phyloP scores from a whole-genome alignment of 345 rosid species.

The Pseudoturritis turrita region DNA sequence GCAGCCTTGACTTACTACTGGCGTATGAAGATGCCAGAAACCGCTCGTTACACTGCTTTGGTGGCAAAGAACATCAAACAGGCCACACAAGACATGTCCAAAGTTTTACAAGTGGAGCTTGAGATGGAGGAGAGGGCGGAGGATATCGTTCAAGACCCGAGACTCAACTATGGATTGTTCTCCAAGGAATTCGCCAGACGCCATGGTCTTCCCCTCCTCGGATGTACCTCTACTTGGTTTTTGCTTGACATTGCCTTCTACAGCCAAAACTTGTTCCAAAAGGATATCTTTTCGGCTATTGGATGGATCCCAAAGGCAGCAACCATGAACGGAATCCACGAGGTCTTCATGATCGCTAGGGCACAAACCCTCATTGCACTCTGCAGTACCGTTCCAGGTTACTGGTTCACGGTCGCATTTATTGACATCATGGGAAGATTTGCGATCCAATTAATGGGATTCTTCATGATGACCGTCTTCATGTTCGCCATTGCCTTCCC shows the following conservation, averaged over 20 bases:
- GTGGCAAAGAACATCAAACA: conserved; percentile 56
- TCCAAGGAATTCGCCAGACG: conserved; percentile 35
- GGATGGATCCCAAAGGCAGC: conserved; percentile 64
- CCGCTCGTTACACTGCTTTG: conserved; percentile 72
- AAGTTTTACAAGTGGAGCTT: conserved; percentile 51
- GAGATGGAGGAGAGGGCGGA: conserved; percentile 40
- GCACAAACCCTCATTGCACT: conserved; percentile 68
- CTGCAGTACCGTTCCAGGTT: conserved; percentile 64
- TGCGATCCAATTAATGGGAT: conserved; percentile 64
- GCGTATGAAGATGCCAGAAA: conserved; percentile 85
- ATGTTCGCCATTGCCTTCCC: conserved; percentile 70
- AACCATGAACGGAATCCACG: conserved; percentile 55
- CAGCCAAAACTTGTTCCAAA: conserved; percentile 61
- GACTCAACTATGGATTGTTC: conserved; percentile 45
- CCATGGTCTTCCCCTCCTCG: conserved; percentile 41
- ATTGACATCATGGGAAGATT: conserved; percentile 59
- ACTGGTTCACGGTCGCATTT: conserved; percentile 59
- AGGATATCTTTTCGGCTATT: conserved; percentile 55
- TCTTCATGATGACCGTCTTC: conserved; percentile 65
- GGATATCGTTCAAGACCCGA: conserved; percentile 11
- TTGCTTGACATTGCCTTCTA: conserved; percentile 61
- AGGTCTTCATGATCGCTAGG: conserved; percentile 48
- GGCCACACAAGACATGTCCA: conserved; percentile 61
- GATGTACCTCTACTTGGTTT: conserved; percentile 10
- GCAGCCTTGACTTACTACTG: conserved; percentile 58